Evolutionary conservation across 306 rosid species (phyloP).

Genomic region (Pyrus communis): DNA sequence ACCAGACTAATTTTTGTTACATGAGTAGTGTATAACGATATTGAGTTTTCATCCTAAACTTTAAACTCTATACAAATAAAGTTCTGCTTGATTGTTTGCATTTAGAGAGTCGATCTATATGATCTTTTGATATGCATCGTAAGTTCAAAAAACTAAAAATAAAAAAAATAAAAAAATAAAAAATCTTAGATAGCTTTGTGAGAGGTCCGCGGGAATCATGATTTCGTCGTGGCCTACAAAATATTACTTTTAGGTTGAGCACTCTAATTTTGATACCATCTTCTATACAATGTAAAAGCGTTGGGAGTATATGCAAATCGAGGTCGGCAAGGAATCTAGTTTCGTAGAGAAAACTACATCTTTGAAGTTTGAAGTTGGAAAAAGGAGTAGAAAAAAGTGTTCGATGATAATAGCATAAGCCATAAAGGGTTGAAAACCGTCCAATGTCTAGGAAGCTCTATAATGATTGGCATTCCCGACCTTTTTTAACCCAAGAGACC

Average conservation of each 20-base stretch:
- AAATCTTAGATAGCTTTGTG: too few relatives aligned
- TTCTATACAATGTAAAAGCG: neutral
- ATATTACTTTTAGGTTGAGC: neutral
- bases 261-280: neutral
- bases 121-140: neutral
- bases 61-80: too few relatives aligned
- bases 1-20: neutral
- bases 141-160: neutral
- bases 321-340: neutral
- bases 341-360: neutral
- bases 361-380: neutral
- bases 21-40: too few relatives aligned
- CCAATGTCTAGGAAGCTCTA: neutral
- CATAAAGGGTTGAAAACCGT: neutral
- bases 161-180: too few relatives aligned
- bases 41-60: too few relatives aligned
- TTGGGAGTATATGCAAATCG: neutral
- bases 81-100: too few relatives aligned
- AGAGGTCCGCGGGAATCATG: too few relatives aligned
- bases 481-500: neutral
- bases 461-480: neutral
- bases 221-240: neutral
- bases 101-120: too few relatives aligned
- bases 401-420: neutral
- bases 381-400: neutral